phyloP scores from a whole-genome alignment of 208 protist genomes.

The Crithidia acanthocephali region DNA sequence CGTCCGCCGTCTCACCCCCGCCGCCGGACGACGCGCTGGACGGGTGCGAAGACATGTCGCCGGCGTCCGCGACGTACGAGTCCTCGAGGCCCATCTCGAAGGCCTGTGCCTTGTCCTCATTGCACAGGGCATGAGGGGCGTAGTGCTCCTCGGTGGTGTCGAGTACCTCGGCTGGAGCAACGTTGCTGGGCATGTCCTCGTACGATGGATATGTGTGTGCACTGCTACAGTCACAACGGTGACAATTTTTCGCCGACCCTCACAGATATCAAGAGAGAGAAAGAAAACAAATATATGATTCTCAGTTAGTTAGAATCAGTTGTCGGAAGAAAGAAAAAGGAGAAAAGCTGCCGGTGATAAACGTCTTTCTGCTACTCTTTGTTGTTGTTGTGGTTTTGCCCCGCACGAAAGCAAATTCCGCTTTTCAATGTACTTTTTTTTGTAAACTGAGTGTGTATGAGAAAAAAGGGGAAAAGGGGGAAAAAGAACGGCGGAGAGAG shows the following conservation, averaged over 20 bases:
- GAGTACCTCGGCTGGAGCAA: neutral
- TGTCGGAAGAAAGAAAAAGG: neutral
- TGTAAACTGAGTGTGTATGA: too few relatives aligned
- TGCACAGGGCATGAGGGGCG: neutral
- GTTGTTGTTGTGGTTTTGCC: too few relatives aligned
- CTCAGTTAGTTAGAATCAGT: neutral
- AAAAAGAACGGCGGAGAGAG: too few relatives aligned
- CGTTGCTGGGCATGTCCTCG: neutral
- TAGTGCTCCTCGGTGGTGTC: conserved; percentile 11
- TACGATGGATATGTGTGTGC: neutral
- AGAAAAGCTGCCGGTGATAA: neutral
- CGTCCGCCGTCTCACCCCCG: conserved; percentile 5
- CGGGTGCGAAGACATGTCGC: conserved; percentile 13
- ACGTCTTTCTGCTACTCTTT: too few relatives aligned
- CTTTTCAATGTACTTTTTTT: too few relatives aligned
- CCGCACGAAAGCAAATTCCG: too few relatives aligned
- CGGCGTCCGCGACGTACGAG: conserved; percentile 10
- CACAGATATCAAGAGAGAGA: too few relatives aligned
- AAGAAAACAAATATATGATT: too few relatives aligned
- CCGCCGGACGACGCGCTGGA: conserved; percentile 19
- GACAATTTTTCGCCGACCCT: too few relatives aligned
- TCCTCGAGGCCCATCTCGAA: conserved; percentile 23
- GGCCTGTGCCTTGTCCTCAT: conserved; percentile 3
- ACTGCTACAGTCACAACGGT: too few relatives aligned
- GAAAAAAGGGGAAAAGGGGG: too few relatives aligned